Evolutionary conservation across 768 basidiomycete genomes (phyloP), one percentile per base, ranked within the genome.

Genomic region (Pulveroboletus ravenelii): DNA sequence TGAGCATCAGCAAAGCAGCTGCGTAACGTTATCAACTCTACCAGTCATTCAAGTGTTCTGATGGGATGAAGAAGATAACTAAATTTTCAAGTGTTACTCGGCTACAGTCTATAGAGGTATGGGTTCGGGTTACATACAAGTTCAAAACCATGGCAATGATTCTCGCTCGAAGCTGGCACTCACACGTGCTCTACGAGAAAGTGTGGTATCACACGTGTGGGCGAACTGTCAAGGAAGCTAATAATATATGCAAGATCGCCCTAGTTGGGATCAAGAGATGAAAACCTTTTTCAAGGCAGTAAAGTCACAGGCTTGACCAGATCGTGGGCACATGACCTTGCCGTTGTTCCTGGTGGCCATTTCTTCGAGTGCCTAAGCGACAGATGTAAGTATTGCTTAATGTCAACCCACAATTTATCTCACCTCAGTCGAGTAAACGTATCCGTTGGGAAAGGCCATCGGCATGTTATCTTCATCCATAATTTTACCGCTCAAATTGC

Each of bases 391-490:
- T 29, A 52, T 47, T 18, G 35, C 34, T 35, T 34, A 41, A 29
- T 25, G 47, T 29, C 46, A 58, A 51, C 6, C 1, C 44, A 50
- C 30, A 41, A 45, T 53, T 48, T 42, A 27, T 71, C 82, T 51
- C 60, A 89, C 94, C 78, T 93, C 89, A 68, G 81, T 74, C n/a
- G 92, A 94, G 67, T 97, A 97, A 35, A 97, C 94, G 60, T 86
- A 78, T 15, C 95, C 94, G 55, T 90, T 83, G 3, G 93, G 88
- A 58, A 96, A 90, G 12, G 84, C 87, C 84, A 96, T 80, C 0
- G 94, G 92, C 76, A 87, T 84, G 60, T 94, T 94, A 64, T 93
- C 84, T 56, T 84, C 93, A 60, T 96, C 89, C 87, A 98, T 95
- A 49, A 98, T 93, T 65, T 85, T 84, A 23, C 95, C 93, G 55